phyloP scores from a whole-genome alignment of 108 stramenopile genomes.

The Skeletonema potamos region DNA sequence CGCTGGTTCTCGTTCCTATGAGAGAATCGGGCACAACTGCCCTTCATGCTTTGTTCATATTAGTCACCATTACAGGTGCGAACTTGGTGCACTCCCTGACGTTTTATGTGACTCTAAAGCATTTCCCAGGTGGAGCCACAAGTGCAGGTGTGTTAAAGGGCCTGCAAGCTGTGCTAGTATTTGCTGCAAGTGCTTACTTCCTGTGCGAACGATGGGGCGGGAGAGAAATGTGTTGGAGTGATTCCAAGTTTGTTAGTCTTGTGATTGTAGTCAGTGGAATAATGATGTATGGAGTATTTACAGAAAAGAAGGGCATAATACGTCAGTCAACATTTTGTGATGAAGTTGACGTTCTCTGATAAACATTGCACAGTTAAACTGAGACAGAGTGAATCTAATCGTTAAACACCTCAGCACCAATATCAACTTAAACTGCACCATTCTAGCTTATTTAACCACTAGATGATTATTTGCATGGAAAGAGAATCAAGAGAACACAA shows the following conservation, averaged over 20 bases:
- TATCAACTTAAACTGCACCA: too few species aligned
- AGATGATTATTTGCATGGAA: too few species aligned
- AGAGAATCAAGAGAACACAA: too few species aligned
- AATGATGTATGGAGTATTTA: conserved; percentile 28
- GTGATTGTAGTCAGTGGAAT: conserved; percentile 65
- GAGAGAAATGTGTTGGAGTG: conserved; percentile 73
- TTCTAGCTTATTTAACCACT: too few species aligned
- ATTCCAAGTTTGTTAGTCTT: conserved; percentile 53
- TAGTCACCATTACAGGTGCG: conserved; percentile 32
- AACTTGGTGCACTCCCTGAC: conserved; percentile 70
- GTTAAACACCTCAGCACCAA: too few species aligned
- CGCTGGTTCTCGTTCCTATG: conserved; percentile 55
- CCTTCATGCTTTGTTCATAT: conserved; percentile 21
- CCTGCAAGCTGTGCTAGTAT: conserved; percentile 80
- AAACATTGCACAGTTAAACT: too few species aligned
- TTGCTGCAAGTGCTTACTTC: conserved; percentile 54
- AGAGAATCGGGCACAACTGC: conserved; percentile 50
- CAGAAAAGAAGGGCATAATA: conserved; percentile 12
- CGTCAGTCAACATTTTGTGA: too few species aligned
- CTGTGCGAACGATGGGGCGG: conserved; percentile 72
- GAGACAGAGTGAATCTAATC: too few species aligned
- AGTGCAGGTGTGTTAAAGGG: conserved; percentile 85
- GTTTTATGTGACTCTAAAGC: conserved; percentile 65
- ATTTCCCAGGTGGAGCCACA: conserved; percentile 76
- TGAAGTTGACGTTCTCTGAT: too few species aligned